These are phyloP conservation scores for Thermomyces lanuginosus DNA, from an alignment of 2,329 filamentous ascomycete genomes.

Conservation along the genomic window DNA sequence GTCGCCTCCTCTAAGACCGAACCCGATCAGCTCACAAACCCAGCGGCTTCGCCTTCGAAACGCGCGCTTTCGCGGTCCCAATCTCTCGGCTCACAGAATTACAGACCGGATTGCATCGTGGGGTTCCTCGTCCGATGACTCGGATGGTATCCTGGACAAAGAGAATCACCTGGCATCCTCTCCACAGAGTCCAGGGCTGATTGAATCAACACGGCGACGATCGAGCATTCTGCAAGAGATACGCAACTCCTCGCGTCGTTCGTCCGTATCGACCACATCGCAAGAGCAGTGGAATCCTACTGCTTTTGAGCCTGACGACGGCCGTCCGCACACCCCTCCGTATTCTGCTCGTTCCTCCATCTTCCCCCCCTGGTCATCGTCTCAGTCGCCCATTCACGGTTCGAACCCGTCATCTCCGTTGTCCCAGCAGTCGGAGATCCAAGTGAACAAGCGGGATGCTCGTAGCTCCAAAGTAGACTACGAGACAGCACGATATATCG, in stretches of 20 bases:
- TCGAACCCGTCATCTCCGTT: too few species aligned
- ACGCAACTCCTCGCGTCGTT: conserved; percentile 12
- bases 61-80: conserved; percentile 13
- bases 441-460: too few species aligned
- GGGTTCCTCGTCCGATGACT: conserved; percentile 8
- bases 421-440: too few species aligned
- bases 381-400: not conserved
- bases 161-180: conserved; percentile 7
- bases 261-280: conserved; percentile 10
- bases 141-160: conserved; percentile 9
- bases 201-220: conserved; percentile 5
- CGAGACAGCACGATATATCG: conserved; percentile 31
- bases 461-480: too few species aligned
- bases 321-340: not conserved
- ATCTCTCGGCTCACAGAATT: conserved; percentile 10
- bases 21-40: conserved; percentile 13
- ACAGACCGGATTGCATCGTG: conserved; percentile 10
- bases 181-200: conserved; percentile 1
- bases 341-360: not conserved
- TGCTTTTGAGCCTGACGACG: too few species aligned
- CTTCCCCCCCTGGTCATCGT: not conserved
- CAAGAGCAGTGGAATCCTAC: too few species aligned
- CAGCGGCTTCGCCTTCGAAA: conserved; percentile 15
- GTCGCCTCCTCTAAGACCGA: conserved; percentile 6
- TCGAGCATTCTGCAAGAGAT: conserved; percentile 17